These are phyloP conservation scores for Scutellaria galericulata DNA, from an alignment of 257 asterid genomes.

Conservation along the genomic window DNA sequence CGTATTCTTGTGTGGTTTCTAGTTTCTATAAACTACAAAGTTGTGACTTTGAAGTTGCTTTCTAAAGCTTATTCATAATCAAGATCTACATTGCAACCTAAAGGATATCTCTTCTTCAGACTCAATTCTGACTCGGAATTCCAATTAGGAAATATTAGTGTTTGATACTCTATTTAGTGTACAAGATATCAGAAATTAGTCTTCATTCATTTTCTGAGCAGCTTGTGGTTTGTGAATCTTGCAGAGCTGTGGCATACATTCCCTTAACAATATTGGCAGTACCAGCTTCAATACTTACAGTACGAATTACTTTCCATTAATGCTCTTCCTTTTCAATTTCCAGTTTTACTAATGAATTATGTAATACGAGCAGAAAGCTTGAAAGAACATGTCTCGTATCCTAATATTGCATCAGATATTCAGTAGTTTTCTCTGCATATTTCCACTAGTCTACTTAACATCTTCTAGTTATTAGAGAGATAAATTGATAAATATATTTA, in stretches of 20 bases:
- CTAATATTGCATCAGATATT: neutral
- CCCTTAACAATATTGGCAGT: slow-evolving; percentile 91
- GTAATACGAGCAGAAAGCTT: neutral
- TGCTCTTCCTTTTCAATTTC: neutral
- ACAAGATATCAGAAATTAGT: neutral
- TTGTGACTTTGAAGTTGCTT: no score
- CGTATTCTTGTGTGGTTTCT: neutral
- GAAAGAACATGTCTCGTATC: neutral
- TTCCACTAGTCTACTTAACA: neutral
- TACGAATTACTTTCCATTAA: slow-evolving; percentile 37
- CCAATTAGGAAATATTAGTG: neutral
- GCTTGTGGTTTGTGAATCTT: slow-evolving; percentile 30
- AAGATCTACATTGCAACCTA: neutral
- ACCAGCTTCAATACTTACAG: slow-evolving; percentile 96
- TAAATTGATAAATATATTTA: neutral
- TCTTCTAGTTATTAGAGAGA: neutral
- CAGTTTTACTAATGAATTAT: slow-evolving; percentile 14
- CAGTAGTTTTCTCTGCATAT: neutral
- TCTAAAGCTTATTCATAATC: neutral
- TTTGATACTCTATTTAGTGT: neutral
- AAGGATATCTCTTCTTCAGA: neutral
- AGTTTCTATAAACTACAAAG: neutral
- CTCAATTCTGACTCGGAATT: slow-evolving; percentile 1
- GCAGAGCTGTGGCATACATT: slow-evolving; percentile 93
- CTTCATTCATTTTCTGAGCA: slow-evolving; percentile 4